Percentiles rank a stretch among this genome's conserved stretches.
phyloP scores from a whole-genome alignment of 2,329 filamentous ascomycete genomes.

The Fusarium cicatricum region DNA sequence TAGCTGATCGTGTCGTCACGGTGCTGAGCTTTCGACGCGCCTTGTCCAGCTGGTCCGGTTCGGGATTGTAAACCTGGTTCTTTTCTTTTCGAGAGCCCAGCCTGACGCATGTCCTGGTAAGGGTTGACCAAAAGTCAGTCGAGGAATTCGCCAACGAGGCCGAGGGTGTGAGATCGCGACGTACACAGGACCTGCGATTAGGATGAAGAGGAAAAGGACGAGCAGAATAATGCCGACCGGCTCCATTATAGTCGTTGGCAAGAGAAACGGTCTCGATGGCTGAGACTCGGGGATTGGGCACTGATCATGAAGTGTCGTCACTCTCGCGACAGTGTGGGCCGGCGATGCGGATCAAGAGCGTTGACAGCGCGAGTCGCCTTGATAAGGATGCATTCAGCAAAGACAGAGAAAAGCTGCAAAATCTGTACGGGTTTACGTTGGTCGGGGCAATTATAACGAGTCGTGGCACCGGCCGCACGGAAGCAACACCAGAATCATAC shows the following conservation, averaged over 20 bases:
- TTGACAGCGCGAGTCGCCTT: not conserved
- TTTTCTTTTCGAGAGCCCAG: constrained; percentile 17
- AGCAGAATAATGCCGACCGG: constrained; percentile 40
- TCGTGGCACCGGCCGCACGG: constrained; percentile 1
- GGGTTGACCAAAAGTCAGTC: constrained; percentile 8
- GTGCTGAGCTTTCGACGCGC: constrained; percentile 44
- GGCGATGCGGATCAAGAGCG: not conserved
- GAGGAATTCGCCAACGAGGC: not conserved
- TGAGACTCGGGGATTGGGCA: constrained; percentile 3
- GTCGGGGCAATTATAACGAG: not conserved
- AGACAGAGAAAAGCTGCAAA: not conserved
- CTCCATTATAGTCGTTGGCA: constrained; percentile 26
- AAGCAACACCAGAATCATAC: not conserved
- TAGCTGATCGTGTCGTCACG: constrained; percentile 40
- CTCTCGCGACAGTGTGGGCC: not conserved
- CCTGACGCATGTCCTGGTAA: constrained; percentile 30
- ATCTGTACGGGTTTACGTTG: not conserved
- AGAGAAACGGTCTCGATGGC: not conserved
- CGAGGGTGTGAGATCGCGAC: not conserved
- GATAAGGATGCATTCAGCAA: not conserved
- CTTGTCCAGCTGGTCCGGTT: constrained; percentile 32
- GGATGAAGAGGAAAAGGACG: constrained; percentile 33
- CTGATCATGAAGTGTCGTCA: constrained; percentile 7
- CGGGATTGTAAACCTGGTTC: constrained; percentile 30
- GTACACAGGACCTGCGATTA: constrained; percentile 37